Evolutionary conservation across 176 grass and related monocot genomes (phyloP).

Genomic region (Poa pratensis): DNA sequence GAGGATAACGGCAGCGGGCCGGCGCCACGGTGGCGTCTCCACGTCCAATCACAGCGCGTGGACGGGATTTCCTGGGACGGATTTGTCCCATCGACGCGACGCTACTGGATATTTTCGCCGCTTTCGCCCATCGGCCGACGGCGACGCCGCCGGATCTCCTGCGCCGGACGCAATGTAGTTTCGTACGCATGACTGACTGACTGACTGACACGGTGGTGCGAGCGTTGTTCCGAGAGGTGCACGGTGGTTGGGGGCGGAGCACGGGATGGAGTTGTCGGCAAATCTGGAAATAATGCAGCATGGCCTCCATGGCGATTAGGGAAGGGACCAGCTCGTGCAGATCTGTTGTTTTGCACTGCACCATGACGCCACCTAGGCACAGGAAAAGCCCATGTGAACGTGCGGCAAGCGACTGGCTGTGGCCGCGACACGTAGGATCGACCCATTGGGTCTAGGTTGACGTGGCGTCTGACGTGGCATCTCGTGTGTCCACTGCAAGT

Average conservation of each 20-base stretch:
- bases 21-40: constrained; percentile 25
- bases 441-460: constrained; percentile 13
- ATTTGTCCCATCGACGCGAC: background rate
- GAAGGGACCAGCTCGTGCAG: background rate
- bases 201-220: too few relatives aligned
- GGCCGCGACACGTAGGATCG: constrained; percentile 43
- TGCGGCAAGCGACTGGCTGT: constrained; percentile 31
- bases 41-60: constrained; percentile 62
- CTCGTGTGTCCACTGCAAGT: background rate
- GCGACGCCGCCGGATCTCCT: constrained; percentile 11
- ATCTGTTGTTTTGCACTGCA: constrained; percentile 50
- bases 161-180: accelerated
- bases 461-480: constrained; percentile 25
- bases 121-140: background rate
- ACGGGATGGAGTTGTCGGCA: background rate
- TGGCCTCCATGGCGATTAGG: constrained; percentile 37
- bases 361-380: constrained; percentile 1
- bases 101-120: constrained; percentile 33
- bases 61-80: constrained; percentile 55
- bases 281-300: constrained; percentile 60
- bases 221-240: background rate
- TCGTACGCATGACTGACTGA: too few relatives aligned
- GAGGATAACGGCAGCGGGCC: constrained; percentile 43
- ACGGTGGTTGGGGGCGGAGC: constrained; percentile 1
- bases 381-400: constrained; percentile 58